Evolutionary conservation across 2,329 filamentous ascomycete species (phyloP).

Genomic region (Aspergillus ustus): DNA sequence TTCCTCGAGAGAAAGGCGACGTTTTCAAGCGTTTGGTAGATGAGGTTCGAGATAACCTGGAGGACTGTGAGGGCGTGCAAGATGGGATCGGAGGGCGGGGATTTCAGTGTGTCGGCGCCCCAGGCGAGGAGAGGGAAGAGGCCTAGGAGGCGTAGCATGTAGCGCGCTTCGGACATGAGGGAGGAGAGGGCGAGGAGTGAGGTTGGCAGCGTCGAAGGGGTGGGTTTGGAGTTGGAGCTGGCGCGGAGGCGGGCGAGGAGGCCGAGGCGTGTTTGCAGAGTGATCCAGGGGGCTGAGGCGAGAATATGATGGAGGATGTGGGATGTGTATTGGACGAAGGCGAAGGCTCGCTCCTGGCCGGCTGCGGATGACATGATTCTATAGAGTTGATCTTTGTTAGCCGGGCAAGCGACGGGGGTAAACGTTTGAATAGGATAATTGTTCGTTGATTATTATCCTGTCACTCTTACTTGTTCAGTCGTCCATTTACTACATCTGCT

Average conservation of each 20-base stretch:
- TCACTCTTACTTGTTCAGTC: constrained; percentile 35
- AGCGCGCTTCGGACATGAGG: constrained; percentile 56
- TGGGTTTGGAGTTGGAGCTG: constrained; percentile 30
- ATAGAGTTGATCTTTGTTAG: constrained; percentile 17
- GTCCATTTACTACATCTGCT: constrained; percentile 35
- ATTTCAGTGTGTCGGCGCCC: constrained; percentile 67
- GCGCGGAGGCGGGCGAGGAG: constrained; percentile 39
- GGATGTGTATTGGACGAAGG: constrained; percentile 70
- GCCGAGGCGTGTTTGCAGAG: constrained; percentile 51
- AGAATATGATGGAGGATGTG: constrained; percentile 65
- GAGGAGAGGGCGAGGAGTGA: constrained; percentile 54
- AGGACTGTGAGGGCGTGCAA: constrained; percentile 63
- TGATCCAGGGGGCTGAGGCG: constrained; percentile 54
- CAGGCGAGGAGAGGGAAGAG: constrained; percentile 78
- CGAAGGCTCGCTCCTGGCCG: constrained; percentile 72
- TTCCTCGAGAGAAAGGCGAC: constrained; percentile 75
- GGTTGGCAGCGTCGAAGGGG: constrained; percentile 27
- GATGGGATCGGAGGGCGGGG: constrained; percentile 47
- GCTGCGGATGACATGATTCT: constrained; percentile 70
- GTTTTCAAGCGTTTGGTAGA: constrained; percentile 84
- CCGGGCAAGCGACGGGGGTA: constrained; percentile 36
- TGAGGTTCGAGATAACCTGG: constrained; percentile 69
- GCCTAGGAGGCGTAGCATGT: constrained; percentile 62
- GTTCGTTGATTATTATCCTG: not conserved
- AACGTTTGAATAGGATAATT: constrained; percentile 37